phyloP scores from a whole-genome alignment of 768 basidiomycete species.

The Exsudoporus frostii region DNA sequence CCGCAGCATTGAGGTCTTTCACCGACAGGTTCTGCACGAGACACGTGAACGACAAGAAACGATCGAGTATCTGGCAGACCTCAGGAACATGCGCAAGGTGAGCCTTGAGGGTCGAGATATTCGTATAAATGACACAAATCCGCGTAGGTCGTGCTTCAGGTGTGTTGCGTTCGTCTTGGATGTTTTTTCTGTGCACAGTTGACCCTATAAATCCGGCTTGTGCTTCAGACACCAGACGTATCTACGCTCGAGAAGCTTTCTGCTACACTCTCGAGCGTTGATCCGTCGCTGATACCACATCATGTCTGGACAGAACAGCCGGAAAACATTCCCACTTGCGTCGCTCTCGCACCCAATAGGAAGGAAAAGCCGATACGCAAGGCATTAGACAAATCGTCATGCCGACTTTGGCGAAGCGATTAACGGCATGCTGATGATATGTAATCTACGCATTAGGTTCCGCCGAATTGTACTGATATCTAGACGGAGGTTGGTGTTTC shows the following conservation, averaged over 20 bases:
- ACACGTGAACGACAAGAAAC: slow-evolving; percentile 38
- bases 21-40: slow-evolving; percentile 38
- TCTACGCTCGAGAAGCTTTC: slow-evolving; percentile 33
- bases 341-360: slow-evolving; percentile 43
- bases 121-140: not conserved
- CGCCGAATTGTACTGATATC: not conserved
- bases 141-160: slow-evolving; percentile 41
- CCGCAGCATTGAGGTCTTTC: not conserved
- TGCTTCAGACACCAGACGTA: slow-evolving; percentile 32
- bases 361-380: slow-evolving; percentile 34
- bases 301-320: slow-evolving; percentile 41
- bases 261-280: slow-evolving; percentile 20
- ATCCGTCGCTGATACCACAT: slow-evolving; percentile 32
- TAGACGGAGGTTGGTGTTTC: not conserved
- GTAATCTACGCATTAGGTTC: not conserved
- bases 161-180: slow-evolving; percentile 7
- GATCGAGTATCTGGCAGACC: slow-evolving; percentile 36
- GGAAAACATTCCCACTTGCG: slow-evolving; percentile 40
- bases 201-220: not conserved
- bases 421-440: not conserved
- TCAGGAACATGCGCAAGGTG: slow-evolving; percentile 43
- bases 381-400: slow-evolving; percentile 40
- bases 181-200: not conserved
- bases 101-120: not conserved
- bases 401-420: slow-evolving; percentile 36